Evolutionary conservation across 805 yeast genomes (phyloP), one percentile per base, ranked within the genome.

Genomic region (Kuraishia ogatae): DNA sequence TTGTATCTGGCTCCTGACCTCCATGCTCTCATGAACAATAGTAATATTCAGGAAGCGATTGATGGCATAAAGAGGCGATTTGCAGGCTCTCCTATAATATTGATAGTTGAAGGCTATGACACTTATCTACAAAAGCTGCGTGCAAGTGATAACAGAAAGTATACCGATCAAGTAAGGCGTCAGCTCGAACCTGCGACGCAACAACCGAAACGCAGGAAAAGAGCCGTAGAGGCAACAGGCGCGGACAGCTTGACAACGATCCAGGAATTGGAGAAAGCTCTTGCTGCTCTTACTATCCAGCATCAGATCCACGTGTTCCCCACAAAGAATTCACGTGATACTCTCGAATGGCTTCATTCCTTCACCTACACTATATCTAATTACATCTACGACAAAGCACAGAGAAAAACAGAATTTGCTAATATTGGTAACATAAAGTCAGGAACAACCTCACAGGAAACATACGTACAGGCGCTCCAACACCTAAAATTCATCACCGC

Each of bases 401-500:
- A 81, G 57, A 67, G 89, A 58, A 79, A 82, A 62, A 72, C 74
- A 56, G 78, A 78, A 46, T 73, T 82, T 54, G 76, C 85, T 0
- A 82, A 80, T 59, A 66, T 86, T 8, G 84, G 84, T 3, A 70
- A 66, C 1, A 75, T 84, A 11, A 77, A 73, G 61, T 81, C 87
- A 5, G 87, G 87, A 0, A 67, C 71, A 13, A 78, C 76, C 60
- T 60, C 70, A 2, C 66, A 68, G 23, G 80, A 79, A 49, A 75
- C 83, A 0, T 78, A 74, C 60, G 58, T 74, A 3, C 78, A 78
- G 59, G 74, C 83, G 54, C 59, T 86, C 26, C 74, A 77, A 53
- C 85, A 84, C 55, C 75, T 87, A 59, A 82, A 80, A 54, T 71
- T 75, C 58, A 75, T 86, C 76, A 83, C 87, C 1, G 76, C 73